phyloP scores from a whole-genome alignment of 2,329 filamentous ascomycete genomes.

The Fusarium dlaminii region DNA sequence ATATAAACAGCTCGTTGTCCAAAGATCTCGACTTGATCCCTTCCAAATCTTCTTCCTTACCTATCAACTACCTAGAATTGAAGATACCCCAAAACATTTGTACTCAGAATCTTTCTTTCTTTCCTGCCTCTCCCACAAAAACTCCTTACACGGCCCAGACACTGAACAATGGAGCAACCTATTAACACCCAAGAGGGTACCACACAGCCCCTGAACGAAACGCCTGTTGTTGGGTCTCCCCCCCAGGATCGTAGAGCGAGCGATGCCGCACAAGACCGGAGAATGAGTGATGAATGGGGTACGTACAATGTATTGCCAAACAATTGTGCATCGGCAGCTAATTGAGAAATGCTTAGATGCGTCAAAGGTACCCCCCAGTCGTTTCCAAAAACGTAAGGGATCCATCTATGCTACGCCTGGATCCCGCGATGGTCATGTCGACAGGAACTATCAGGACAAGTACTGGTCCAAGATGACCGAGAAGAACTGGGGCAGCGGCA shows the following conservation, averaged over 20 bases:
- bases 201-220: slow-evolving; percentile 45
- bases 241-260: slow-evolving; percentile 31
- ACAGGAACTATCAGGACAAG: slow-evolving; percentile 66
- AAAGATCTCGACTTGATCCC: neutral
- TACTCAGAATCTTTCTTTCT: neutral
- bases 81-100: neutral
- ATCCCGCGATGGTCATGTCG: slow-evolving; percentile 72
- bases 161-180: slow-evolving; percentile 38
- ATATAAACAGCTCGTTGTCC: slow-evolving; percentile 28
- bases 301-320: slow-evolving; percentile 31
- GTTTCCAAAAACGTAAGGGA: slow-evolving; percentile 75
- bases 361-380: slow-evolving; percentile 71
- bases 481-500: slow-evolving; percentile 52
- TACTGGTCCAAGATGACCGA: slow-evolving; percentile 70
- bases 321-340: neutral
- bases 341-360: slow-evolving; percentile 58
- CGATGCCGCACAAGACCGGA: slow-evolving; percentile 45
- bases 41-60: neutral
- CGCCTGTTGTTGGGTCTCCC: slow-evolving; percentile 39
- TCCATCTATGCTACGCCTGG: slow-evolving; percentile 73
- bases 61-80: neutral
- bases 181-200: slow-evolving; percentile 38
- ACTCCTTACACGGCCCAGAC: neutral
- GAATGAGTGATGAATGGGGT: slow-evolving; percentile 61
- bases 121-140: neutral